Evolutionary conservation across 2,329 filamentous ascomycete genomes (phyloP), one percentile per base, ranked within the genome.

Genomic region (Apiospora aurea): DNA sequence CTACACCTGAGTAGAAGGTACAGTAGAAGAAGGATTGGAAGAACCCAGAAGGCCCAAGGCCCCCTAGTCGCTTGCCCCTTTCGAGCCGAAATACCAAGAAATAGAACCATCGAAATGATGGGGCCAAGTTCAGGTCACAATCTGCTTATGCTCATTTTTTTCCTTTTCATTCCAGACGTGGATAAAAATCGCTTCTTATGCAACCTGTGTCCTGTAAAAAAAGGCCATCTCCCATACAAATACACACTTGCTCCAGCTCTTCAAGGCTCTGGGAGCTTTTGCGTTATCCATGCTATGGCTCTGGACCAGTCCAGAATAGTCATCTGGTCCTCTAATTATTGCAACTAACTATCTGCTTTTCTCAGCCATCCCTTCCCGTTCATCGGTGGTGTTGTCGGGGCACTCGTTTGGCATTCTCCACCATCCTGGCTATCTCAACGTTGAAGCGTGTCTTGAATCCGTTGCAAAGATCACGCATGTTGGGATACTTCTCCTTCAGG

Each of bases 381-480:
- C 44, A 24, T 24, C 57, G 21, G 16, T 46, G 57, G 21, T 51
- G 41, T 70, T 51, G 41, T 69, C 29, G 24, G 24, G 49, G 14
- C 67, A 14, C 75, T 75, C 70, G 72, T 72, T 76, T 86, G 83
- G 44, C 66, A 6, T 68, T 68, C 18, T 68, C 41, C 69, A 79
- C 78, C 87, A 92, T 87, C 81, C 91, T 93, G 73, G 87, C 86
- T 80, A 95, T 85, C 80, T 90, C 88, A 75, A 85, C 89, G 78
- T 89, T 87, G 79, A 89, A 95, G 71, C 95, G 87, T 79, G 96
- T 83, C 87, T 98, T 98, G 87, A 98, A 98, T 7, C 96, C 96
- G 83, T 99, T 99, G 87, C 96, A 97, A 74, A 99, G 86, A 68
- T 95, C 94, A 76, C 93, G 89, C 93, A 98, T 97, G 78, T 98